Base-by-base conservation (phyloP, 495 filamentous ascomycete species). In the Aspergillus nidulans region DNA sequence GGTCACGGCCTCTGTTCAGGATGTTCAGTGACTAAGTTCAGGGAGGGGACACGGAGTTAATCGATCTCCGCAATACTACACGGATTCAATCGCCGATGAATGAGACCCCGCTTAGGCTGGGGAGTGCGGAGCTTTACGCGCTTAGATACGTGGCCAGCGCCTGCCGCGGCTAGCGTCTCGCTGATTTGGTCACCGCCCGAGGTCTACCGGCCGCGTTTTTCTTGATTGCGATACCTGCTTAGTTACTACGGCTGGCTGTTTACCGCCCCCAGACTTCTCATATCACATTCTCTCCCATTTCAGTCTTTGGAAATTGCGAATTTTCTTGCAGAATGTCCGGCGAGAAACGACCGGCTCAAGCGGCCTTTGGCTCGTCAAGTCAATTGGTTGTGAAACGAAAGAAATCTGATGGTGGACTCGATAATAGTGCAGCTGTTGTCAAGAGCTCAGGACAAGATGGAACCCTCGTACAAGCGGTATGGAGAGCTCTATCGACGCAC, bases 331-430 rank as follows among this genome's bases (percentile, higher is more conserved):
- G 54, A 6, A 97, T 95, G 92, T 88, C 91, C 19, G 77, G 86
- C 60, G 91, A 94, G 74, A 97, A 97, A 72, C 82, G 95, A 55
- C 89, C 90, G 39, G 91, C 91, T 19, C 82, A 87, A 36, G 84
- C 86, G 52, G 85, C 85, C 40, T 91, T 92, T 61, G 85, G 85
- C 56, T 80, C 83, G n/a, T 84, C 84, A 4, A 71, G 53, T 52
- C 89, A 95, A 68, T 75, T 91, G 49, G 84, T 95, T 28, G 87
- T 97, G 57, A 97, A 97, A 72, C 79, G 92, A 66, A 92, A 92
- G 68, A 94, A 81, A 66, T 82, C 84, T 39, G 80, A 85, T 53
- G 76, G 71, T 52, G 76, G 92, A 63, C 75, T 91, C 44, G 84
- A 84, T 68, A 70, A 71, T 30, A 82, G 77, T 64, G 79, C 78